These are phyloP conservation scores for Scheffersomyces lignicola DNA, from an alignment of 1,139 yeast genomes.

Conservation along the genomic window DNA sequence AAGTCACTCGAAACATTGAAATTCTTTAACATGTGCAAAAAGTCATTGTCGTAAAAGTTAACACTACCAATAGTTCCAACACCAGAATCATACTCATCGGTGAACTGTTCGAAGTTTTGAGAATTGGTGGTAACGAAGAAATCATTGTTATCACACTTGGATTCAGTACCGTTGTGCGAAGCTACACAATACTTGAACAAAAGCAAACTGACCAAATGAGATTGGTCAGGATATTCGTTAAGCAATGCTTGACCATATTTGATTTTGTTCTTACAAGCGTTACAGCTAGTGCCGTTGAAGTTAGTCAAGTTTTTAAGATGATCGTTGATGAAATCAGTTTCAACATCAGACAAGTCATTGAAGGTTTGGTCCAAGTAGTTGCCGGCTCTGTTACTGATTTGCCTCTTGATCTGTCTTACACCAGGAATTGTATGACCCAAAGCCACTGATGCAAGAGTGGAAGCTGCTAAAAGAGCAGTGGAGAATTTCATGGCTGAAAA, in stretches of 20 bases:
- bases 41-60: constrained; percentile 41
- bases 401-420: constrained; percentile 17
- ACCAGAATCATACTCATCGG: constrained; percentile 23
- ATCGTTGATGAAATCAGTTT: constrained; percentile 31
- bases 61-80: constrained; percentile 22
- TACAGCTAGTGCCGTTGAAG: constrained; percentile 35
- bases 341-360: constrained; percentile 23
- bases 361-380: constrained; percentile 26
- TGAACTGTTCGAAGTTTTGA: constrained; percentile 17
- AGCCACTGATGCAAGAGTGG: constrained; percentile 7
- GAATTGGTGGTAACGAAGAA: constrained; percentile 41
- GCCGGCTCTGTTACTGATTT: constrained; percentile 17
- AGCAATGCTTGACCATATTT: constrained; percentile 29
- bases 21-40: constrained; percentile 34
- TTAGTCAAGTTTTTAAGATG: constrained; percentile 26
- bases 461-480: background rate
- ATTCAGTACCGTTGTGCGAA: constrained; percentile 29
- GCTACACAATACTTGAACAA: constrained; percentile 37
- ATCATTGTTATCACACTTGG: constrained; percentile 35
- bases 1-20: constrained; percentile 39
- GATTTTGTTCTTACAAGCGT: constrained; percentile 36
- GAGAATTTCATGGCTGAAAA: constrained; percentile 4
- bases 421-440: constrained; percentile 22
- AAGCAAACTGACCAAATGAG: constrained; percentile 37
- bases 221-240: constrained; percentile 30